These are phyloP conservation scores for Cordyceps cicadae DNA, from an alignment of 2,329 filamentous ascomycete species.

Conservation along the genomic window DNA sequence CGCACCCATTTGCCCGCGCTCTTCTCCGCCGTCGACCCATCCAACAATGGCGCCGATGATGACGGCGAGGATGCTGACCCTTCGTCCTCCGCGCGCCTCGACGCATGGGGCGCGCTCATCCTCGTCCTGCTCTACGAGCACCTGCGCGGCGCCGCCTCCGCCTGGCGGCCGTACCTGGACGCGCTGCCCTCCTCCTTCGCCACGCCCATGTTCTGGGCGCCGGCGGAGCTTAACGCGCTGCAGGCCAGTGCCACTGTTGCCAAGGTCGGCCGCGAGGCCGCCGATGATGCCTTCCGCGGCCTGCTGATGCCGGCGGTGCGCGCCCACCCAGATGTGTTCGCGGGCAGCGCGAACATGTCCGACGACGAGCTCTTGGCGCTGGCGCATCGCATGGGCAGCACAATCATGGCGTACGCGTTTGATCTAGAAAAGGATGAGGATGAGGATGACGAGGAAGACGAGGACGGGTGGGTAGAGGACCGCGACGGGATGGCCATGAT, in stretches of 20 bases:
- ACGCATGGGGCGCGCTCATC: conserved; percentile 55
- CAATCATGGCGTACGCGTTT: conserved; percentile 90
- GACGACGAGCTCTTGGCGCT: conserved; percentile 41
- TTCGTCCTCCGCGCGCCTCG: conserved; percentile 30
- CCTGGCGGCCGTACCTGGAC: conserved; percentile 71
- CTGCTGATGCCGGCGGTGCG: conserved; percentile 44
- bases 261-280: conserved; percentile 67
- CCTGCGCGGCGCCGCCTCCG: conserved; percentile 48
- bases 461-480: conserved; percentile 59
- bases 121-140: conserved; percentile 74
- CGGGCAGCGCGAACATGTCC: conserved; percentile 22
- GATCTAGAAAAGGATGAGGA: conserved; percentile 57
- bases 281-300: conserved; percentile 58
- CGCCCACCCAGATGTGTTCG: conserved; percentile 37
- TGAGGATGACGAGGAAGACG: conserved; percentile 47
- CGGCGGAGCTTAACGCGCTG: conserved; percentile 59
- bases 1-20: conserved; percentile 47
- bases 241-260: conserved; percentile 67
- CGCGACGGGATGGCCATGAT: conserved; percentile 52
- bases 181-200: conserved; percentile 66
- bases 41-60: conserved; percentile 25
- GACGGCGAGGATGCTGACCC: conserved; percentile 22
- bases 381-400: conserved; percentile 75
- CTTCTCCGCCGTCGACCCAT: conserved; percentile 32
- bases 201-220: conserved; percentile 84